Base-by-base conservation (phyloP, 352 stramenopile species). In the Blastocystis hominis region DNA sequence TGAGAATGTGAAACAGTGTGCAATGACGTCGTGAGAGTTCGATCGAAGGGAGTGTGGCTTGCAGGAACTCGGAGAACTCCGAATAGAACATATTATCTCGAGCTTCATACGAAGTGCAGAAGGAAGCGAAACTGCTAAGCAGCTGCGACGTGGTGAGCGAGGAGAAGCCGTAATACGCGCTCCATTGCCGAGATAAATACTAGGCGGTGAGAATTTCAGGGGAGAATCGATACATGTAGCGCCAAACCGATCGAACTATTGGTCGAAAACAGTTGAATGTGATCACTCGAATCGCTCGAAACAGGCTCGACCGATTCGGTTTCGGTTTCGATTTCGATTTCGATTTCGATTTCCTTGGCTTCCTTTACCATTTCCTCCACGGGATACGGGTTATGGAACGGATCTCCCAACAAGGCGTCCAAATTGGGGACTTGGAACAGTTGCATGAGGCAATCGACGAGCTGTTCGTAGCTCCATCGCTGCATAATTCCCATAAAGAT, bases 1-100 rank as follows among this genome's bases (percentile, higher is more conserved):
- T 56, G 50, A 84, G 72, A 44, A 30, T 10, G 17, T 24, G 50
- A 30, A 84, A 84, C 7, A 84, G 54, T 4, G 66, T 4, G 46
- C 46, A 24, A 50, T 5, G 10, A 24, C 56, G 9, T 38, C 17
- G 44, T 38, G 53, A 7, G 30, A 20, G 54, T 15, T 7, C 15
- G 53, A 55, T 20, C 1, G 50, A 24, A 30, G 34, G 3, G n/a
- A 80, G 24, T 36, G 68, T 46, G 17, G 46, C 30, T 2, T n/a
- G 44, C 4, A 80, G 30, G n/a, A 80, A 64, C 15, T 47, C 53
- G 9, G 24, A 38, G 38, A 53, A 84, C 36, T 84, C 72, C 5
- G 47, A 68, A 15, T 66, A 64, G 50, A 84, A 84, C 15, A 84
- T 47, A 46, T 84, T 84, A 30, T 84, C 72, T 20, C 15, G 7